Percentiles rank a stretch among this genome's conserved stretches.
These are phyloP conservation scores for Chloranthus sessilifolius DNA, from an alignment of 164 flowering plant species.

Conservation along the genomic window DNA sequence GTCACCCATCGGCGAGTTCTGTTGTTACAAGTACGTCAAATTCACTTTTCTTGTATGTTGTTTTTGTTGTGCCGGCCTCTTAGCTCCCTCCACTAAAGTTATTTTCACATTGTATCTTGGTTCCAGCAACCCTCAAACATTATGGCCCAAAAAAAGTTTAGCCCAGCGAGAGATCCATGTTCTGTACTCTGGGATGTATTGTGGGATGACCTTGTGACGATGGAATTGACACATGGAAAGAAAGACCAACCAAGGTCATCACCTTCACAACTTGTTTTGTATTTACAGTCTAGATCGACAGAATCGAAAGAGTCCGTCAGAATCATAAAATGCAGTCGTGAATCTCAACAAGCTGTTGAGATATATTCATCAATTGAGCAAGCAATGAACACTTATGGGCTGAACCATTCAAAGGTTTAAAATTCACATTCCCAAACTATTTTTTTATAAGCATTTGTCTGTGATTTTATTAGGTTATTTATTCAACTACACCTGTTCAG, in stretches of 20 bases:
- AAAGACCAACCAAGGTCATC: slow-evolving; percentile 63
- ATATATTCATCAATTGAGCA: slow-evolving; percentile 70
- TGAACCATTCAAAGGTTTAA: slow-evolving; percentile 63
- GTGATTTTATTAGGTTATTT: not conserved
- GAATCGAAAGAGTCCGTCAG: slow-evolving; percentile 71
- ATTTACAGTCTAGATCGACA: slow-evolving; percentile 40
- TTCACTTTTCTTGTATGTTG: not conserved
- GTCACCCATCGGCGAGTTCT: slow-evolving; percentile 90
- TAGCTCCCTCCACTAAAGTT: not conserved
- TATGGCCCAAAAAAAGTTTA: slow-evolving; percentile 82
- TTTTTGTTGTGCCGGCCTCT: not conserved
- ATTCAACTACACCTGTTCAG: slow-evolving; percentile 31
- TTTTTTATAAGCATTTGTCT: not conserved
- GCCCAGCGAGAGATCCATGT: slow-evolving; percentile 95
- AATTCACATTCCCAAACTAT: not conserved
- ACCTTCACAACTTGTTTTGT: slow-evolving; percentile 69
- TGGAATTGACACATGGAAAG: slow-evolving; percentile 79
- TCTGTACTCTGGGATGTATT: slow-evolving; percentile 86
- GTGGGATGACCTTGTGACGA: slow-evolving; percentile 74
- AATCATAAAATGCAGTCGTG: slow-evolving; percentile 65
- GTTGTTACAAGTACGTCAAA: slow-evolving; percentile 64
- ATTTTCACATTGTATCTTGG: not conserved
- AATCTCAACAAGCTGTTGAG: slow-evolving; percentile 69
- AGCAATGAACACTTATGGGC: slow-evolving; percentile 72
- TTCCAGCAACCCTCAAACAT: slow-evolving; percentile 74